Base-by-base conservation (phyloP, 345 rosid genomes). In the Punica granatum region DNA sequence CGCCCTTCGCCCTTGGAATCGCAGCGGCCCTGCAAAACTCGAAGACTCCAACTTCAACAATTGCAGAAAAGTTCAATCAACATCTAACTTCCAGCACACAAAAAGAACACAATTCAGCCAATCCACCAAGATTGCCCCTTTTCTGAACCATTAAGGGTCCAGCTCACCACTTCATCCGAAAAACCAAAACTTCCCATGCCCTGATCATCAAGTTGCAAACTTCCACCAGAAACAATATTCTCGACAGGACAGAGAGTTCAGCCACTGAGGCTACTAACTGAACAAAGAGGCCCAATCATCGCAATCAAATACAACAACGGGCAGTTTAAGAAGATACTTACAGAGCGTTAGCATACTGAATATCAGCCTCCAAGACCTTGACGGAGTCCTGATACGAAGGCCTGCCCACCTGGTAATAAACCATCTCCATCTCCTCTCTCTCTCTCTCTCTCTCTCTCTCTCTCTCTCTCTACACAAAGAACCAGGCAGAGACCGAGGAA, bases 321-420 rank as follows among this genome's bases (percentile, higher is more conserved):
- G 49, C 19, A 31, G 69, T 42, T 18, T 33, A 32, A 15, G 19
- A 33, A 60, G 23, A 72, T 73, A 84, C 97, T 85, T 66, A 93
- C 98, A 93, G 75, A 71, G 85, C 79, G 82, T 93, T 93, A 23
- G 97, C 97, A 77, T 84, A 89, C 36, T 89, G 91, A 7, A 93
- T 82, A 72, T 93, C 97, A 71, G 92, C 90, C 79, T 93, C 97
- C 33, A 93, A 66, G 66, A 79, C 83, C 67, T 90, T 87, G 69
- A 93, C 79, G 26, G 92, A 87, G 67, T 93, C 98, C 78, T 80
- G 84, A 76, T 82, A 84, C 46, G 88, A 86, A 54, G 85, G 77
- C 80, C 79, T 81, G 48, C 80, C 76, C 79, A 83, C 70, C 76
- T 85, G 84, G 70, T 79, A 85, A 62, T 79, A 76, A 86, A 86